These are phyloP conservation scores for Avena atlantica DNA, from an alignment of 176 grass and related monocot genomes.

Conservation along the genomic window DNA sequence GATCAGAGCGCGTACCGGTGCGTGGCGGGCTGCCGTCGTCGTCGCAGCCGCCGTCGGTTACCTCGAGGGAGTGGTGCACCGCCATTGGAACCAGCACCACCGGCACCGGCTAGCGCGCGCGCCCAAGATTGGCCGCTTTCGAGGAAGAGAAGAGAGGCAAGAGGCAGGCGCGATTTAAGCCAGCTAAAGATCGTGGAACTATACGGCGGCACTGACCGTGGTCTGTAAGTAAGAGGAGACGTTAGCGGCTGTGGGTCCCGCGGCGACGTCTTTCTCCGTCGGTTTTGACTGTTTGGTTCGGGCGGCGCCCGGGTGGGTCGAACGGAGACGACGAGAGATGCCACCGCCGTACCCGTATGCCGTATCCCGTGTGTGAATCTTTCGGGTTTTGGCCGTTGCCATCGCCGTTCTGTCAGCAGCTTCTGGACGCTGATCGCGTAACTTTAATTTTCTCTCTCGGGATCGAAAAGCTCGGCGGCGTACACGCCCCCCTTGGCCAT, in stretches of 20 bases:
- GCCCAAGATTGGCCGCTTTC: neutral
- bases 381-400: neutral
- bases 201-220: neutral
- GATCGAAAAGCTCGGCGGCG: neutral
- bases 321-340: neutral
- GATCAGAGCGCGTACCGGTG: slow-evolving; percentile 27
- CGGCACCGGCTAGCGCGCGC: neutral
- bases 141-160: neutral
- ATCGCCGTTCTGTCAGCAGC: neutral
- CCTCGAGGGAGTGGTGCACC: slow-evolving; percentile 50
- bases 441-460: neutral
- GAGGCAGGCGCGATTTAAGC: neutral
- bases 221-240: neutral
- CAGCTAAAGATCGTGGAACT: neutral
- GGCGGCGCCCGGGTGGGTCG: neutral
- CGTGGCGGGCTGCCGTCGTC: slow-evolving; percentile 42
- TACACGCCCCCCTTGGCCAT: neutral
- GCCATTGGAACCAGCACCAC: slow-evolving; percentile 38
- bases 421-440: neutral
- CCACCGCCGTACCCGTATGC: neutral
- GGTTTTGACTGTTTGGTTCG: slow-evolving; percentile 29
- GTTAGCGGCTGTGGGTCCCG: neutral
- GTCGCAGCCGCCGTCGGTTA: slow-evolving; percentile 31
- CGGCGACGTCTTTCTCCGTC: slow-evolving; percentile 7
- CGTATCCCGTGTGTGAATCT: neutral